These are phyloP conservation scores for Solanum bulbocastanum DNA, from an alignment of 257 asterid genomes.

Conservation along the genomic window DNA sequence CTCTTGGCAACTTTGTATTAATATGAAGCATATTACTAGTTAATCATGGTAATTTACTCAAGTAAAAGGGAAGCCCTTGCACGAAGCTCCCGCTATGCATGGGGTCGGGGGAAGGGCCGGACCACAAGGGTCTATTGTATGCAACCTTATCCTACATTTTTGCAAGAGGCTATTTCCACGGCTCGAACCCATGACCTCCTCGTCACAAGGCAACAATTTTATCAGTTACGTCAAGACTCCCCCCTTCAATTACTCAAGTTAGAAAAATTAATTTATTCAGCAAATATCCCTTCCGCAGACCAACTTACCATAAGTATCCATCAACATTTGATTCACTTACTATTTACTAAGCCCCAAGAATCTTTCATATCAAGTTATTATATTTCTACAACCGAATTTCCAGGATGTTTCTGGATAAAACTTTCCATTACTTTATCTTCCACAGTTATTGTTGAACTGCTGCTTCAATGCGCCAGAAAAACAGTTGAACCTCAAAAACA, in stretches of 20 bases:
- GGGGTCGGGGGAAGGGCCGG: fast-evolving
- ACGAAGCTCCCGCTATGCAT: background rate
- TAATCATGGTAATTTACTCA: background rate
- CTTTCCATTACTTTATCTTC: background rate
- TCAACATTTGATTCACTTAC: background rate
- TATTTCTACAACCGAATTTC: background rate
- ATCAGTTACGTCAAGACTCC: background rate
- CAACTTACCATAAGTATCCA: background rate
- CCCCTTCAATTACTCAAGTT: background rate
- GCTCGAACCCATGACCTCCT: background rate
- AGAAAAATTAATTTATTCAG: background rate
- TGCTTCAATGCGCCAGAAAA: background rate
- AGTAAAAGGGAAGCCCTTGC: background rate
- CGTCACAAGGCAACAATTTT: fast-evolving
- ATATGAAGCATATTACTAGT: background rate
- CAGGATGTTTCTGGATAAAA: background rate
- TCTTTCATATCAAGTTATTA: background rate
- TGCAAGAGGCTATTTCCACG: background rate
- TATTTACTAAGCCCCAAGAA: background rate
- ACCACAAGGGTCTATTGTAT: background rate
- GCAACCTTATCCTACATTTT: background rate
- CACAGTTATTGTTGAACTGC: background rate
- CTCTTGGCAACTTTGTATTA: background rate
- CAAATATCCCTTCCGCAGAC: background rate
- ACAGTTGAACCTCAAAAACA: background rate